Conservation (phyloP, 768 basidiomycete species). For the Lactifluus rugatus region DNA sequence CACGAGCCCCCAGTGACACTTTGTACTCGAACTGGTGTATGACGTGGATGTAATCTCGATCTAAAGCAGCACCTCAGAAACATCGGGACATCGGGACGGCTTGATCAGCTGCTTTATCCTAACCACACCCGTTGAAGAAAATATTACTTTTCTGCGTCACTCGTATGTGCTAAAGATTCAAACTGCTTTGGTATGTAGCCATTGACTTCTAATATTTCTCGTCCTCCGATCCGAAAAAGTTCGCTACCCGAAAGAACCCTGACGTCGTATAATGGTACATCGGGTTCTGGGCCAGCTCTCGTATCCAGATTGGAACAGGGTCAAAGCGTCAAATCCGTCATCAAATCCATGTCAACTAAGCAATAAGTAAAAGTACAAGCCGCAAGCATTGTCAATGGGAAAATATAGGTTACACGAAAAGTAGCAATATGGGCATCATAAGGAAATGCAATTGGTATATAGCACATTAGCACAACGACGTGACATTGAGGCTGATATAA, state of each 20-base stretch:
- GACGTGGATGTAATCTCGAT: background rate
- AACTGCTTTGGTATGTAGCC: background rate
- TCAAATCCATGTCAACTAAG: background rate
- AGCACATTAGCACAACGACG: background rate
- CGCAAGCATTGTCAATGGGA: background rate
- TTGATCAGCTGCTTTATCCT: background rate
- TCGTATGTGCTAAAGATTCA: too few relatives aligned
- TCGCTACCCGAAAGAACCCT: background rate
- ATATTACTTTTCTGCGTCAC: too few relatives aligned
- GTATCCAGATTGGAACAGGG: background rate
- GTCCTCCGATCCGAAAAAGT: background rate
- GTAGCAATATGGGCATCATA: background rate
- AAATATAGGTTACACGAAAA: background rate
- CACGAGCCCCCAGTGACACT: background rate
- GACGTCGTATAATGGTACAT: too few relatives aligned
- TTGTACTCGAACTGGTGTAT: background rate
- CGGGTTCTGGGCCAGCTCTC: too few relatives aligned
- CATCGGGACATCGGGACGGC: background rate
- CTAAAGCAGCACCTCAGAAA: background rate
- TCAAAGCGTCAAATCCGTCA: background rate
- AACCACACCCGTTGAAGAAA: too few relatives aligned
- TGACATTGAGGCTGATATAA: background rate
- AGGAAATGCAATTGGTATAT: slow-evolving; percentile 1
- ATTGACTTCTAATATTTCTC: background rate
- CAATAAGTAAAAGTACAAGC: slow-evolving; percentile 8